phyloP scores from a whole-genome alignment of 2,329 filamentous ascomycete genomes.

The Colletotrichum tropicale region DNA sequence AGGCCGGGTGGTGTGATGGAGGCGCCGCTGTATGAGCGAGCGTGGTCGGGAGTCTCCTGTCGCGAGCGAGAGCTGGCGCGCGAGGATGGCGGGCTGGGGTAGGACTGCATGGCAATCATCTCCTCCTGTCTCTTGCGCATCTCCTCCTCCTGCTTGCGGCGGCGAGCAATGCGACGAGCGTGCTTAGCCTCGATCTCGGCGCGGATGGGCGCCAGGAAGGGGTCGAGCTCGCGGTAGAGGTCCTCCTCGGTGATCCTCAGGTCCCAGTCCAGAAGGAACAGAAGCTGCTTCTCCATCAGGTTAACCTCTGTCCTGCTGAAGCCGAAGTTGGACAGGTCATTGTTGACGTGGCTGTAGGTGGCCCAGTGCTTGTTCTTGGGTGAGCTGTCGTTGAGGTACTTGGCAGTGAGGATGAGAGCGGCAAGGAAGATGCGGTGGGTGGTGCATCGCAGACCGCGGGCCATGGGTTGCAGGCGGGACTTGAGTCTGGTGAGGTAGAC shows the following conservation, averaged over 20 bases:
- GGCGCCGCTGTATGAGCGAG: conserved; percentile 41
- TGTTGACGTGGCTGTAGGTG: conserved; percentile 82
- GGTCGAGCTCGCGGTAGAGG: conserved; percentile 84
- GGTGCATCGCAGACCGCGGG: conserved; percentile 95
- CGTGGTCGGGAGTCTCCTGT: conserved; percentile 43
- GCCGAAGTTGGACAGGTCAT: conserved; percentile 71
- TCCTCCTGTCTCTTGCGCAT: conserved; percentile 40
- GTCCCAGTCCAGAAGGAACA: conserved; percentile 95
- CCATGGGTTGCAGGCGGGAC: conserved; percentile 86
- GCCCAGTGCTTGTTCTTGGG: conserved; percentile 99
- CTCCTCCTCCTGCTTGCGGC: conserved; percentile 49
- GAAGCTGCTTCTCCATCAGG: conserved; percentile 98
- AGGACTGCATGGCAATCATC: conserved; percentile 33
- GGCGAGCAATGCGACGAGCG: conserved; percentile 53
- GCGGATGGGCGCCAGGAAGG: conserved; percentile 87
- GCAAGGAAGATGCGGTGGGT: conserved; percentile 97
- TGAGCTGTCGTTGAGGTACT: conserved; percentile 98
- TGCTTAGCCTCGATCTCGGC: conserved; percentile 57
- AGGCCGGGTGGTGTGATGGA: conserved; percentile 50
- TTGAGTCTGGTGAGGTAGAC: conserved; percentile 90
- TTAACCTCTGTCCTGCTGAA: conserved; percentile 97
- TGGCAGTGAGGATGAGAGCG: conserved; percentile 83
- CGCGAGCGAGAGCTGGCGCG: conserved; percentile 45
- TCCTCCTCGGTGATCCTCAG: conserved; percentile 84
- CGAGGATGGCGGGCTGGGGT: conserved; percentile 52